phyloP scores from a whole-genome alignment of 495 filamentous ascomycete species.

The Penicillium psychrofluorescens region DNA sequence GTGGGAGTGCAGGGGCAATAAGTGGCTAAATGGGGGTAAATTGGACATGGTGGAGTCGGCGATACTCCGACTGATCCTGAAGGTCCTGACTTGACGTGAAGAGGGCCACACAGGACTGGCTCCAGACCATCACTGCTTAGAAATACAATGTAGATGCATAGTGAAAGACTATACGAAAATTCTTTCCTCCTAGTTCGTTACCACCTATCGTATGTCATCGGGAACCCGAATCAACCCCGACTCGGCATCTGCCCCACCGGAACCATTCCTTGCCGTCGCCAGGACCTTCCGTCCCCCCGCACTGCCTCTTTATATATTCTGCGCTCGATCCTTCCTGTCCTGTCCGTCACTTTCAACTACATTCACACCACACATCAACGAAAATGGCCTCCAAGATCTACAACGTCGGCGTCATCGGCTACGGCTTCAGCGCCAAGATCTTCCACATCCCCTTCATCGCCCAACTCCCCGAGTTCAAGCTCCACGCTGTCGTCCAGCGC shows the following conservation, averaged over 20 bases:
- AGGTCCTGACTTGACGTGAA: too few species aligned
- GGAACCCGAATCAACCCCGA: neutral
- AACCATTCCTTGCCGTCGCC: constrained; percentile 26
- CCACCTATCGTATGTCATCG: neutral
- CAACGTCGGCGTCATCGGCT: constrained; percentile 57
- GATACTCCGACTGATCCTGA: too few species aligned
- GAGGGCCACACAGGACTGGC: too few species aligned
- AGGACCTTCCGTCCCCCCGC: constrained; percentile 34
- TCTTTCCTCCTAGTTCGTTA: too few species aligned
- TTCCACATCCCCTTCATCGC: constrained; percentile 87
- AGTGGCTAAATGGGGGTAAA: neutral
- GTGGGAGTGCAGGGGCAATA: constrained; percentile 34
- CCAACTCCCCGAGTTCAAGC: constrained; percentile 53
- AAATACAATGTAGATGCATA: too few species aligned
- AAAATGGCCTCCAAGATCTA: constrained; percentile 40
- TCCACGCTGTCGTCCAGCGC: constrained; percentile 78
- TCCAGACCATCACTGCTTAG: too few species aligned
- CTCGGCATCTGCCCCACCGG: constrained; percentile 9
- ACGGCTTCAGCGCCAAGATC: constrained; percentile 76
- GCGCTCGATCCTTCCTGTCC: neutral
- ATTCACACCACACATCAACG: constrained; percentile 1
- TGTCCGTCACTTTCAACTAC: neutral
- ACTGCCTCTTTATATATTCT: too few species aligned
- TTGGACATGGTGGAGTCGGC: neutral
- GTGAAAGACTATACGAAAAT: too few species aligned